Percentiles rank a stretch among this genome's conserved stretches.
Conservation (phyloP, 768 basidiomycete species). For the Aureoboletus auriporus region DNA sequence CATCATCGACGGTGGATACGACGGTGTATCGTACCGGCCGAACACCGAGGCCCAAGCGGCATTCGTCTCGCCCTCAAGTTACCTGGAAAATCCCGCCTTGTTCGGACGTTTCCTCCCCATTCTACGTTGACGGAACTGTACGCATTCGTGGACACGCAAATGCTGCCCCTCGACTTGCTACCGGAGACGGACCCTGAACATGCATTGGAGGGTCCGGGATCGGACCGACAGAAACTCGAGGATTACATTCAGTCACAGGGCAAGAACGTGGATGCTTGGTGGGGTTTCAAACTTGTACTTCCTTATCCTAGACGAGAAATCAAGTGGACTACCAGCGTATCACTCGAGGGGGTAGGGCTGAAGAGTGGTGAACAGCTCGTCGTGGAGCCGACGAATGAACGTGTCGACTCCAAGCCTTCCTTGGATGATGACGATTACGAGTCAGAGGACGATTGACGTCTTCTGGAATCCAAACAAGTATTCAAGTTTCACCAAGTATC, state of each 20-base stretch:
- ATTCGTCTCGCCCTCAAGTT: constrained; percentile 52
- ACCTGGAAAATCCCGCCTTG: constrained; percentile 52
- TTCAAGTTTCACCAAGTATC: too few relatives aligned
- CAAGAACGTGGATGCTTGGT: constrained; percentile 44
- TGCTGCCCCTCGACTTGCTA: constrained; percentile 40
- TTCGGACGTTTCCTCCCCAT: constrained; percentile 48
- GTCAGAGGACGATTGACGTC: constrained; percentile 42
- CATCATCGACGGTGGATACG: constrained; percentile 62
- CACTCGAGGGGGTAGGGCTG: constrained; percentile 44
- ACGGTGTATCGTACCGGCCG: constrained; percentile 38
- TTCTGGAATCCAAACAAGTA: too few relatives aligned
- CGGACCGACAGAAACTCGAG: constrained; percentile 36
- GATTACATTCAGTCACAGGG: constrained; percentile 29
- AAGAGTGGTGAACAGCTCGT: constrained; percentile 62
- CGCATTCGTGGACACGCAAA: constrained; percentile 64
- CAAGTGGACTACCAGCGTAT: constrained; percentile 39
- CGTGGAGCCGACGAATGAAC: constrained; percentile 41
- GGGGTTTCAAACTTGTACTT: constrained; percentile 66
- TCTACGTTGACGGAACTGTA: constrained; percentile 64
- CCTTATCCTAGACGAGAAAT: constrained; percentile 71
- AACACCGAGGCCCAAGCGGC: constrained; percentile 22
- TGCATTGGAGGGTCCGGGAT: constrained; percentile 35
- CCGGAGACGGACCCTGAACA: constrained; percentile 39
- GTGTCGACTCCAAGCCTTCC: constrained; percentile 18
- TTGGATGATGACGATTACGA: constrained; percentile 58